Evolutionary conservation across 1,284 basidiomycete genomes (phyloP).

Genomic region (Coniophora puteana): DNA sequence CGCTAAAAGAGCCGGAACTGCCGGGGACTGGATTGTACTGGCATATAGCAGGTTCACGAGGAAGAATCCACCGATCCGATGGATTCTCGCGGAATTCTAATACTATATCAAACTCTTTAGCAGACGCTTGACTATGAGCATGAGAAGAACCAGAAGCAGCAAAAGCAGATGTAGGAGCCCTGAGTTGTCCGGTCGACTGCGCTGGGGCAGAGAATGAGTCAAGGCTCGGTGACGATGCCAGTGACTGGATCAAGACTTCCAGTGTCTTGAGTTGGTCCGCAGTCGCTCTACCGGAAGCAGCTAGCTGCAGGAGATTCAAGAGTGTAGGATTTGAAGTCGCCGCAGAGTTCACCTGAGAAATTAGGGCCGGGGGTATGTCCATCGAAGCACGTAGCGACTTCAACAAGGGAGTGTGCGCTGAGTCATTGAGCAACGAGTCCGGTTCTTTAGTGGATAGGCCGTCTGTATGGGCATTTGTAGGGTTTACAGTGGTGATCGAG

Average conservation of each 20-base stretch:
- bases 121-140: conserved; percentile 21
- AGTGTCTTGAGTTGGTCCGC: conserved; percentile 62
- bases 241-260: conserved; percentile 58
- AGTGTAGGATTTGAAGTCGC: conserved; percentile 61
- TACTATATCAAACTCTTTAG: conserved; percentile 61
- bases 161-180: conserved; percentile 12
- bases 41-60: conserved; percentile 50
- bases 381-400: conserved; percentile 40
- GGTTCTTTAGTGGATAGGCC: no score
- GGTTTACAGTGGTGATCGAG: conserved; percentile 24
- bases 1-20: conserved; percentile 19
- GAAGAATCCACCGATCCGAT: conserved; percentile 60
- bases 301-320: conserved; percentile 57
- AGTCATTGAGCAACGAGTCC: no score
- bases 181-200: conserved; percentile 11
- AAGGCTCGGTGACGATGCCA: conserved; percentile 29
- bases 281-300: conserved; percentile 53
- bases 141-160: conserved; percentile 6
- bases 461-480: conserved; percentile 18
- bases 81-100: conserved; percentile 64
- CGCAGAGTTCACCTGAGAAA: conserved; percentile 61
- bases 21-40: conserved; percentile 29
- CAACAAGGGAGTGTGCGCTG: conserved; percentile 32
- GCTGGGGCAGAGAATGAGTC: conserved; percentile 9
- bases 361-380: conserved; percentile 50